These are phyloP conservation scores for Avena insularis DNA, from an alignment of 176 grass and related monocot genomes.

Conservation along the genomic window DNA sequence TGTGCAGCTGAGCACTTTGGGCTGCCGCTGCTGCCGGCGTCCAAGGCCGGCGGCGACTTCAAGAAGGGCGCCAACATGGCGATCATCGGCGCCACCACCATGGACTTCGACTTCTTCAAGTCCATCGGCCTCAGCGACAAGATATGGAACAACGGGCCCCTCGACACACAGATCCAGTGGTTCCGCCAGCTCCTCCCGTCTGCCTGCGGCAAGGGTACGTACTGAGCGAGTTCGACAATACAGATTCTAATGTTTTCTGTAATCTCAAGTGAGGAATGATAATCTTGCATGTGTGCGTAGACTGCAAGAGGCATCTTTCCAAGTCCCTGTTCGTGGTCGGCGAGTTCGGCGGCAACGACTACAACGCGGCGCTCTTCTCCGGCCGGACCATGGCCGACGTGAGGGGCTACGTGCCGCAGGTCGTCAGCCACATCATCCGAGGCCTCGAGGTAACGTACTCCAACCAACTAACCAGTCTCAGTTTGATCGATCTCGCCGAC, in stretches of 20 bases:
- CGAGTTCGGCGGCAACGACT: slow-evolving; percentile 81
- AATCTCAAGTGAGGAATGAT: neutral
- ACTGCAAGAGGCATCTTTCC: slow-evolving; percentile 53
- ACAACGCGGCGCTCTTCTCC: slow-evolving; percentile 68
- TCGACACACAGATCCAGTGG: slow-evolving; percentile 69
- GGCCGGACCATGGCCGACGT: slow-evolving; percentile 55
- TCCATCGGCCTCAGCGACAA: slow-evolving; percentile 56
- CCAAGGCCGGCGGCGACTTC: slow-evolving; percentile 57
- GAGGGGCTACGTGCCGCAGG: slow-evolving; percentile 49
- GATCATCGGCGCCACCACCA: slow-evolving; percentile 64
- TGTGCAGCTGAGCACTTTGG: slow-evolving; percentile 61
- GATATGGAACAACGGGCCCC: slow-evolving; percentile 69
- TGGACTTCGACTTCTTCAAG: slow-evolving; percentile 56
- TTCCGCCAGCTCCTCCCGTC: slow-evolving; percentile 60
- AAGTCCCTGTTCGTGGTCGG: slow-evolving; percentile 68
- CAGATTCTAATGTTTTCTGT: neutral
- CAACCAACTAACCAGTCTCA: neutral
- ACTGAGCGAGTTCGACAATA: neutral
- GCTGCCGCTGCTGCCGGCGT: slow-evolving; percentile 57
- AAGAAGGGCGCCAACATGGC: slow-evolving; percentile 78
- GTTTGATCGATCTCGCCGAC: neutral
- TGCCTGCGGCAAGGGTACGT: slow-evolving; percentile 47
- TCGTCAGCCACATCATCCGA: slow-evolving; percentile 50
- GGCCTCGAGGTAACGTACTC: slow-evolving; percentile 50
- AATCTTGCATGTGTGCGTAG: slow-evolving; percentile 12